A percentile compares a stretch with the other conserved stretches of the same genome.
These are phyloP conservation scores for Reticulascus tulasneorum DNA, from an alignment of 2,329 filamentous ascomycete genomes.

Conservation along the genomic window DNA sequence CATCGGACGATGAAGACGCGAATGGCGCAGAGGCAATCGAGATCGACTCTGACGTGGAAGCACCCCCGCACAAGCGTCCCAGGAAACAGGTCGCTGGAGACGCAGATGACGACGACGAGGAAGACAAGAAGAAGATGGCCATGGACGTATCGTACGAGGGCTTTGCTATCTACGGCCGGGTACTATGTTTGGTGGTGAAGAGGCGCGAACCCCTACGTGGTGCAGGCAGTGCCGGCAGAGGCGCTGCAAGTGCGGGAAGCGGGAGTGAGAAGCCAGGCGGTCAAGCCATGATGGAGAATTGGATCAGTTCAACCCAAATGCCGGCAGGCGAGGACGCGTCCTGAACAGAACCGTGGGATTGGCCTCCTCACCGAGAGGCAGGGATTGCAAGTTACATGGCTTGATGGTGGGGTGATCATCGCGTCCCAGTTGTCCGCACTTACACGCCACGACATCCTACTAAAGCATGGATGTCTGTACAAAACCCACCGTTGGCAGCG, in stretches of 20 bases:
- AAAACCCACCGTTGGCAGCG: no score
- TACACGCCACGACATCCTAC: no score
- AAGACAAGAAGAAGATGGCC: slow-evolving; percentile 87
- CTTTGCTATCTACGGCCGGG: slow-evolving; percentile 91
- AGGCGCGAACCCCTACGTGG: slow-evolving; percentile 58
- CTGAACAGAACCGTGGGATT: slow-evolving; percentile 2
- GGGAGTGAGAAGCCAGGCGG: slow-evolving; percentile 49
- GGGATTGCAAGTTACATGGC: no score
- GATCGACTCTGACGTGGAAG: slow-evolving; percentile 34
- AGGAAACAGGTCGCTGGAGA: slow-evolving; percentile 30
- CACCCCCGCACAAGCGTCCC: slow-evolving; percentile 40
- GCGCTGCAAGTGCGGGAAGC: slow-evolving; percentile 20
- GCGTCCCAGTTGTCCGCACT: no score
- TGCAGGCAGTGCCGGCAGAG: slow-evolving; percentile 8
- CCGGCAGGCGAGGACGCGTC: slow-evolving; percentile 30
- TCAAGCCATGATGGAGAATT: slow-evolving; percentile 77
- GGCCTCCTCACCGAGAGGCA: no score
- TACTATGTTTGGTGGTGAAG: slow-evolving; percentile 84
- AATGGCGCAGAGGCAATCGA: slow-evolving; percentile 29
- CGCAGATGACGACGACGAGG: slow-evolving; percentile 31
- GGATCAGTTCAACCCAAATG: slow-evolving; percentile 76
- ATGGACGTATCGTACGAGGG: slow-evolving; percentile 90
- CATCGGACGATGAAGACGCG: slow-evolving; percentile 23
- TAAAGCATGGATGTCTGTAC: no score
- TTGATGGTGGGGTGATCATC: no score